Base-by-base conservation (phyloP, 768 basidiomycete species). In the Trichaptum fuscoviolaceum region DNA sequence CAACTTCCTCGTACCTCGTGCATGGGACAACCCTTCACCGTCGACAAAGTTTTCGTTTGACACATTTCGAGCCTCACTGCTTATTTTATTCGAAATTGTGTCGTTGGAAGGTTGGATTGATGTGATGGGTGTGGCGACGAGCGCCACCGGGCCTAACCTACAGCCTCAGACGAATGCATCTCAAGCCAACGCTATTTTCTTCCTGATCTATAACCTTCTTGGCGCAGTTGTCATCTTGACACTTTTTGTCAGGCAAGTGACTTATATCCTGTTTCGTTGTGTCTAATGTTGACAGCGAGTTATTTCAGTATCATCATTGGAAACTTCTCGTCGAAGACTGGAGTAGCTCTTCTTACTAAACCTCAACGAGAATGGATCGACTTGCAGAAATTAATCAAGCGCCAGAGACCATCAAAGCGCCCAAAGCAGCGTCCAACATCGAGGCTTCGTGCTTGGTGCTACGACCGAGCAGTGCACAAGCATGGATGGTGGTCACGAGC, bases 81-180 rank as follows among this genome's bases (percentile, higher is more conserved):
- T 98, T 64, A 97, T 98, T 72, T 83, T 98, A 0, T 98, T 97
- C 71, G 96, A 99, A 77, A 95, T 96, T 70, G 93, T 98, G 25
- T 96, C 95, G 0, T 79, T 97, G 62, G 95, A 96, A 77, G 96
- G 96, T 1, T 98, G 96, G 96, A 85, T 92, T n/a, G 93, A 96
- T 73, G 96, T 95, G 63, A 91, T 97, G 90, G 78, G 77, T 42
- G 83, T 89, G 26, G 90, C 89, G 1, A 91, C 91, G 75, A 86
- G 88, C 68, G 90, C 97, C 69, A 88, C 85, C 0, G 92, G 90
- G 5, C 73, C 69, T 24, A 86, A 87, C 30, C 77, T 77, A 65
- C 95, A 97, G 73, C 92, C 94, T 0, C 77, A 83, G 67, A 82
- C 78, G 57, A 91, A 96, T 68, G 85, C 83, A 1, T 84, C 90